Conservation (phyloP, 805 yeast species). For the Myxozyma lipomycoides region DNA sequence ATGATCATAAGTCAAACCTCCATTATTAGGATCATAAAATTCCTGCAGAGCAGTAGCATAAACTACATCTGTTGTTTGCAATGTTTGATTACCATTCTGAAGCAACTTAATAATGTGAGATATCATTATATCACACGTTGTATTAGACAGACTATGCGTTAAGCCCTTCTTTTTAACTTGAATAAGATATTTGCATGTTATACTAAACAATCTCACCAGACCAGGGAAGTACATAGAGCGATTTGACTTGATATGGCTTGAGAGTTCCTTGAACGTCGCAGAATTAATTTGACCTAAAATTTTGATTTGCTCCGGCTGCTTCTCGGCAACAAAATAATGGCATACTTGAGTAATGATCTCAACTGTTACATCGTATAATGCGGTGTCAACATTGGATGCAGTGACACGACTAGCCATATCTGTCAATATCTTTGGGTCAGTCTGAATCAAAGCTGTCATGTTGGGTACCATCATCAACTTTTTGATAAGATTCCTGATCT, state of each 20-base stretch:
- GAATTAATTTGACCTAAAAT: constrained; percentile 1
- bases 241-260: not conserved
- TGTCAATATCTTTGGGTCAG: constrained; percentile 1
- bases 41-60: constrained; percentile 1
- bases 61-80: too few species aligned
- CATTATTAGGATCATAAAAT: too few species aligned
- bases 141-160: too few species aligned
- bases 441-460: constrained; percentile 18
- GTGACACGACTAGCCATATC: not conserved
- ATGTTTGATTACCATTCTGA: too few species aligned
- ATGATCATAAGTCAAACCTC: too few species aligned
- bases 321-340: not conserved
- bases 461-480: constrained; percentile 10
- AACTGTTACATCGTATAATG: not conserved
- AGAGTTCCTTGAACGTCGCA: constrained; percentile 1
- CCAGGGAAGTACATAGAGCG: too few species aligned
- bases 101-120: too few species aligned
- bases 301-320: not conserved
- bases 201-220: not conserved
- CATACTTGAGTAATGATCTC: constrained; percentile 7
- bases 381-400: not conserved
- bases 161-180: not conserved
- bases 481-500: constrained; percentile 4
- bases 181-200: not conserved
- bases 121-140: too few species aligned